Base-by-base conservation (phyloP, 2,329 filamentous ascomycete genomes). In the Diaporthe vexans region DNA sequence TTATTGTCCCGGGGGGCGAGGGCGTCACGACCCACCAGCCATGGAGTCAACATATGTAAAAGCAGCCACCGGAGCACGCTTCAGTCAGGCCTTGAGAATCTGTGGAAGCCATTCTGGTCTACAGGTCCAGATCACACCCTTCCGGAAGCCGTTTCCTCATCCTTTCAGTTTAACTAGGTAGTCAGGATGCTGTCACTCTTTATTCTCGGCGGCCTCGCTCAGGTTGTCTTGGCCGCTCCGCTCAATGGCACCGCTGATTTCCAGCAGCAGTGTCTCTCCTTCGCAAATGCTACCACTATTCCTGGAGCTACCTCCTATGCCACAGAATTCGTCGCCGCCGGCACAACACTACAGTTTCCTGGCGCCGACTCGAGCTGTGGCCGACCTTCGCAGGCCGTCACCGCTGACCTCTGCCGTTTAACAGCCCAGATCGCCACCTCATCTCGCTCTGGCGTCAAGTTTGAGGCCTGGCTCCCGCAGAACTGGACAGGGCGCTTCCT, bases 401-500 rank as follows among this genome's bases (percentile, higher is more conserved):
- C 73, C 8, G 76, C 76, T 9, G 78, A 81, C 54, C 46, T 82
- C 19, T 82, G 81, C 72, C 81, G 81, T 5, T 68, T 82, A 15
- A 77, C 78, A 8, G 71, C 82, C 65, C 76, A 75, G 3, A 76
- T 82, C 11, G 73, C 77, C 8, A 81, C 79, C 2, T 80, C 79
- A 8, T 80, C 82, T 26, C 81, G 80, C 48, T 87, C 85, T 40
- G 83, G 84, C 52, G 84, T 88, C 37, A 84, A 81, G 4, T 78
- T 86, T 19, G 87, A 88, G 76, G 79, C 85, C 1, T 88, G 86
- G 86, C 78, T 88, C n/a, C 87, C 87, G 0, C 33, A 81, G 6
- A 78, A 84, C n/a, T 88, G 87, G 80, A 84, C 82, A 0, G 86
- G 83, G 0, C 83, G 85, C 8, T 87, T 87, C 57, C 65, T 88